A percentile compares a stretch with the other conserved stretches of the same genome.
phyloP scores from a whole-genome alignment of 345 rosid species.

The Psidium guajava region DNA sequence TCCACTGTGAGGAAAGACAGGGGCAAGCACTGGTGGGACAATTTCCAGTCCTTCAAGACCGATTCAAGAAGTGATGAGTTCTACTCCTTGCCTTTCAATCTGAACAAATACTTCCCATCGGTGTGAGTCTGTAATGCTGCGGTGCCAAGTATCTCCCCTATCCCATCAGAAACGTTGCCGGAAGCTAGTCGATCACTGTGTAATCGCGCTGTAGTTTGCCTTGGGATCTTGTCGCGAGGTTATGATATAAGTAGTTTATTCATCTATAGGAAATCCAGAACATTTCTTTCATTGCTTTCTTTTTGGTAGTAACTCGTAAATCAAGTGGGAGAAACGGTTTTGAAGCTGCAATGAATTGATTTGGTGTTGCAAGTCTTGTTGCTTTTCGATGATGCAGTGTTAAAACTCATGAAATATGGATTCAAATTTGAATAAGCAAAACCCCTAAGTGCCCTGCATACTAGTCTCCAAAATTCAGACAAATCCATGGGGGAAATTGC shows the following conservation, averaged over 20 bases:
- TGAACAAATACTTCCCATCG: slow-evolving; percentile 85
- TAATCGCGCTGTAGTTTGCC: not conserved
- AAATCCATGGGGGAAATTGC: not conserved
- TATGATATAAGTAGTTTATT: not conserved
- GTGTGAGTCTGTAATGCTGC: slow-evolving; percentile 18
- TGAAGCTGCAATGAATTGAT: slow-evolving; percentile 7
- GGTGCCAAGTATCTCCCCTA: not conserved
- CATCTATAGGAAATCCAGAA: not conserved
- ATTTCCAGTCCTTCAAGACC: slow-evolving; percentile 50
- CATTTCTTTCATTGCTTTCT: slow-evolving; percentile 8
- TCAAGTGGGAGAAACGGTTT: slow-evolving; percentile 10
- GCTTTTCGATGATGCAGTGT: not conserved
- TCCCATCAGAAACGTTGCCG: not conserved
- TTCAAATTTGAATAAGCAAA: not conserved
- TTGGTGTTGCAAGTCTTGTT: not conserved
- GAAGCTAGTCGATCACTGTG: not conserved
- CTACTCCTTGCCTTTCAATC: slow-evolving; percentile 85
- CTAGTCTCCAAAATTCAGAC: not conserved
- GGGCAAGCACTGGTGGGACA: slow-evolving; percentile 99
- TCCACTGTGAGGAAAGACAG: slow-evolving; percentile 58
- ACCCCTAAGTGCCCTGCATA: not conserved
- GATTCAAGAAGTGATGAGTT: slow-evolving; percentile 84
- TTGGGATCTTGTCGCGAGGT: not conserved
- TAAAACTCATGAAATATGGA: not conserved
- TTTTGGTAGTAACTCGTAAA: slow-evolving; percentile 12